Percentiles rank a stretch among this genome's conserved stretches.
phyloP scores from a whole-genome alignment of 2,329 filamentous ascomycete genomes.

The Tympanopsis confertula region DNA sequence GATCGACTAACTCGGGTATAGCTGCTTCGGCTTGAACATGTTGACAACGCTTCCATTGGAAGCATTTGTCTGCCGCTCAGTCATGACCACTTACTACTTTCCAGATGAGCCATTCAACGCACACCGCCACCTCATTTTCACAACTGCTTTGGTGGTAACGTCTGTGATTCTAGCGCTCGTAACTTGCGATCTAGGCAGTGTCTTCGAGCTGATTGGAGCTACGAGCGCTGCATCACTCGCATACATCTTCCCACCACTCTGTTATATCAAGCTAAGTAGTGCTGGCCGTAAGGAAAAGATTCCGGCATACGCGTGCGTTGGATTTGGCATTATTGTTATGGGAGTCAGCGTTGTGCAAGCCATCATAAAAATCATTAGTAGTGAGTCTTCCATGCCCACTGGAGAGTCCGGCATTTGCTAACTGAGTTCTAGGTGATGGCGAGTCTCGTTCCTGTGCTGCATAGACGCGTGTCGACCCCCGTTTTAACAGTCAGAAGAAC shows the following conservation, averaged over 20 bases:
- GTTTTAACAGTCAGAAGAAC: too few species aligned
- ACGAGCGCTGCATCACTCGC: conserved; percentile 56
- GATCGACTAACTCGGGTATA: background rate
- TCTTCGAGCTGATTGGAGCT: conserved; percentile 58
- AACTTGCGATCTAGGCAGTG: conserved; percentile 55
- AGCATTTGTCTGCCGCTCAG: conserved; percentile 56
- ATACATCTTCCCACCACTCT: conserved; percentile 57
- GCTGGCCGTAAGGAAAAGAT: conserved; percentile 37
- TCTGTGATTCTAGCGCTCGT: conserved; percentile 47
- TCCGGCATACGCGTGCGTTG: conserved; percentile 38
- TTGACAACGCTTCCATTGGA: conserved; percentile 58
- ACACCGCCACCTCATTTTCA: conserved; percentile 54
- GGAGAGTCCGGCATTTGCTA: background rate
- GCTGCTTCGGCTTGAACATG: conserved; percentile 60
- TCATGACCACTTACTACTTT: conserved; percentile 34
- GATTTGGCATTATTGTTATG: conserved; percentile 51
- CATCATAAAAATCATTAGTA: conserved; percentile 30
- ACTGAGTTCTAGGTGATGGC: background rate
- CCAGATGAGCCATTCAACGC: conserved; percentile 48
- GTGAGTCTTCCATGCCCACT: background rate
- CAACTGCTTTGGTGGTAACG: conserved; percentile 44
- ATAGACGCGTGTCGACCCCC: too few species aligned
- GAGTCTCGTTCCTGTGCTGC: background rate
- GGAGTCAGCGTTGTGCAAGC: conserved; percentile 43
- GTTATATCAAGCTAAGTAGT: conserved; percentile 54